Evolutionary conservation across 2,329 filamentous ascomycete genomes (phyloP).

Genomic region (Beauveria medogensis): DNA sequence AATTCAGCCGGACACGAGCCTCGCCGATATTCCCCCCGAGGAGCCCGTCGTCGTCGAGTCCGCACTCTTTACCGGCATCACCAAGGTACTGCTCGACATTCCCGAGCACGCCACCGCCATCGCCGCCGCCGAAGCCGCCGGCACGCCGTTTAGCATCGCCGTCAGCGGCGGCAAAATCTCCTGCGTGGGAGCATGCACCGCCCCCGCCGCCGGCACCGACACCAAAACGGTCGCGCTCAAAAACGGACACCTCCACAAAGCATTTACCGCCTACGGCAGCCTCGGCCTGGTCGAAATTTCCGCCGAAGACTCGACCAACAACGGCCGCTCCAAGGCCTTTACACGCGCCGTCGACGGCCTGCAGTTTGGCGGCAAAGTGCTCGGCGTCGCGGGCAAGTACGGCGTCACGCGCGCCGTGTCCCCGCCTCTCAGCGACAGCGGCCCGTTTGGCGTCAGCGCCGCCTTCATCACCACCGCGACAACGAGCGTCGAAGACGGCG

Average conservation of each 20-base stretch:
- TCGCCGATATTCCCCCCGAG: constrained; percentile 31
- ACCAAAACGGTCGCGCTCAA: constrained; percentile 37
- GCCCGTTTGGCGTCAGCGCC: constrained; percentile 49
- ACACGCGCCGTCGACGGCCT: constrained; percentile 52
- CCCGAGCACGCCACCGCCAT: constrained; percentile 13
- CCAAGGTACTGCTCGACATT: constrained; percentile 15
- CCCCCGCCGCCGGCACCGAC: constrained; percentile 23
- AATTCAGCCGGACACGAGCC: constrained; percentile 30
- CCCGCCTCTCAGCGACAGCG: constrained; percentile 37
- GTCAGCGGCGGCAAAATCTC: constrained; percentile 44
- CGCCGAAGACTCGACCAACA: constrained; percentile 45
- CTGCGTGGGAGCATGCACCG: constrained; percentile 47
- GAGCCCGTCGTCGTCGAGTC: constrained; percentile 30
- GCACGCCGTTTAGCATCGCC: constrained; percentile 37
- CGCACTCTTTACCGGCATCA: constrained; percentile 40
- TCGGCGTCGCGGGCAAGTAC: constrained; percentile 42
- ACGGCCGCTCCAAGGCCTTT: constrained; percentile 41
- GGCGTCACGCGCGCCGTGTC: constrained; percentile 53
- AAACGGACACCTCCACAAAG: constrained; percentile 52
- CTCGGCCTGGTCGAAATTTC: constrained; percentile 58
- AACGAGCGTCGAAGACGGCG: constrained; percentile 37
- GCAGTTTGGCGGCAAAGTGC: constrained; percentile 46
- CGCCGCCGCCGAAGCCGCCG: constrained; percentile 3
- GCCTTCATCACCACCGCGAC: constrained; percentile 46
- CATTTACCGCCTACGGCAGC: constrained; percentile 52